These are phyloP conservation scores for Apiotrichum sp. DNA, from an alignment of 1,284 basidiomycete species.

Conservation along the genomic window DNA sequence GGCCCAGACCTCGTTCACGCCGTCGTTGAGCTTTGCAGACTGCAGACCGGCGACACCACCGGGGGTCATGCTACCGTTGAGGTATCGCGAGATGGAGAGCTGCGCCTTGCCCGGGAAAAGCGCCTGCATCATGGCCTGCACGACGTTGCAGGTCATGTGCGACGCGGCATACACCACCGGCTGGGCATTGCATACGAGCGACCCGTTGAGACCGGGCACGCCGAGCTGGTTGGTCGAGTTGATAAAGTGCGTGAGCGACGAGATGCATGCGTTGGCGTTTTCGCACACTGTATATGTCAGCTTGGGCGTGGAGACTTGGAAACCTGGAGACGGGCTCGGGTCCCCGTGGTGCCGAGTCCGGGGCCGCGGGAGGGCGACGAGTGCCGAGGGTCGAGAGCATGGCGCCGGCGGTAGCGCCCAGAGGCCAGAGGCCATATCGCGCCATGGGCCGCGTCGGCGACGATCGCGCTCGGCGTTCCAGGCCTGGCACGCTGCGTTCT, in stretches of 20 bases:
- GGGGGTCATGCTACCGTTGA: conserved; percentile 63
- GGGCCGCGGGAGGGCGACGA: too few species aligned
- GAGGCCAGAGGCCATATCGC: too few species aligned
- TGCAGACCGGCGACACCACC: conserved; percentile 33
- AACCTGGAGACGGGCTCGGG: too few species aligned
- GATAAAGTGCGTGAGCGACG: neutral
- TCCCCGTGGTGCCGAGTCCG: too few species aligned
- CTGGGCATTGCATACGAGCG: conserved; percentile 24
- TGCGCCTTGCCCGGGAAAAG: conserved; percentile 63
- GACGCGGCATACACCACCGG: conserved; percentile 30
- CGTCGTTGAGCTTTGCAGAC: conserved; percentile 47
- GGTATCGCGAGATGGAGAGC: conserved; percentile 68
- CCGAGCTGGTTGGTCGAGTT: neutral
- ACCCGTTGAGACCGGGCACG: neutral
- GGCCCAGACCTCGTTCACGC: conserved; percentile 57
- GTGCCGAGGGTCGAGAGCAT: too few species aligned
- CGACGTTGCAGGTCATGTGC: conserved; percentile 36
- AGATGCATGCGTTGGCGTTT: conserved; percentile 11
- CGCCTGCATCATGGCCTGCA: conserved; percentile 72
- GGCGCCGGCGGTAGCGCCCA: neutral
- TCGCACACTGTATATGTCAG: conserved; percentile 24
- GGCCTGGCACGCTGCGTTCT: too few species aligned
- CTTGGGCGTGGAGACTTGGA: too few species aligned
- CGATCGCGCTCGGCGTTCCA: too few species aligned
- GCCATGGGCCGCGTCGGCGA: too few species aligned